These are phyloP conservation scores for Fraxinus pennsylvanica DNA, from an alignment of 257 asterid species.

Conservation along the genomic window DNA sequence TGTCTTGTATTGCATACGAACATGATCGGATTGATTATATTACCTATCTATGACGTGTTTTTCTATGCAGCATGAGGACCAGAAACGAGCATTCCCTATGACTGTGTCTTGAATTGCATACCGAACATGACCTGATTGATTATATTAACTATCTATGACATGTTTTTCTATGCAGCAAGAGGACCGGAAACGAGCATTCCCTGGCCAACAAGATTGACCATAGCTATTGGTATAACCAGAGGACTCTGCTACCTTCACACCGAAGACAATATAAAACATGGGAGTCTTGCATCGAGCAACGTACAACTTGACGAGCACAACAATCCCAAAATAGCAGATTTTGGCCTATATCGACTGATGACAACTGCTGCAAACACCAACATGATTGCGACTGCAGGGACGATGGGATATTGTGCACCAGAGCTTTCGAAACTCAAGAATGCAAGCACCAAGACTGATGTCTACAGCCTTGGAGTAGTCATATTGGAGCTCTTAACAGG, in stretches of 20 bases:
- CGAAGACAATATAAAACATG: constrained; percentile 54
- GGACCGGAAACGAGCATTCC: constrained; percentile 52
- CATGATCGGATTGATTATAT: background rate
- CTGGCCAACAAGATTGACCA: constrained; percentile 76
- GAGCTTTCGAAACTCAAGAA: constrained; percentile 76
- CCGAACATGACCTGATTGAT: background rate
- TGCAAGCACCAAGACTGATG: constrained; percentile 64
- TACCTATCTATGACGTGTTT: background rate
- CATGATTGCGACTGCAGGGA: constrained; percentile 49
- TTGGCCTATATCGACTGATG: constrained; percentile 45
- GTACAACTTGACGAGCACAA: constrained; percentile 63
- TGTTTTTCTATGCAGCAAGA: constrained; percentile 36
- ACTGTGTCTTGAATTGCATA: background rate
- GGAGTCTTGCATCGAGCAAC: constrained; percentile 69
- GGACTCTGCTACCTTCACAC: constrained; percentile 71
- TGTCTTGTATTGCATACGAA: background rate
- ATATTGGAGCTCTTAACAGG: constrained; percentile 87
- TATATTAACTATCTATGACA: background rate
- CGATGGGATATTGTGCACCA: constrained; percentile 77
- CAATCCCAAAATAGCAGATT: constrained; percentile 66
- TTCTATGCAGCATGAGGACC: too few species aligned
- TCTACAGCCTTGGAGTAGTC: constrained; percentile 85
- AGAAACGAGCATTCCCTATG: too few species aligned
- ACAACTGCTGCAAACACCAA: constrained; percentile 48
- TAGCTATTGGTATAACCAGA: constrained; percentile 65